Evolutionary conservation across 371 early-diverging fungal species (phyloP).

Genomic region (Lichtheimia hyalospora): DNA sequence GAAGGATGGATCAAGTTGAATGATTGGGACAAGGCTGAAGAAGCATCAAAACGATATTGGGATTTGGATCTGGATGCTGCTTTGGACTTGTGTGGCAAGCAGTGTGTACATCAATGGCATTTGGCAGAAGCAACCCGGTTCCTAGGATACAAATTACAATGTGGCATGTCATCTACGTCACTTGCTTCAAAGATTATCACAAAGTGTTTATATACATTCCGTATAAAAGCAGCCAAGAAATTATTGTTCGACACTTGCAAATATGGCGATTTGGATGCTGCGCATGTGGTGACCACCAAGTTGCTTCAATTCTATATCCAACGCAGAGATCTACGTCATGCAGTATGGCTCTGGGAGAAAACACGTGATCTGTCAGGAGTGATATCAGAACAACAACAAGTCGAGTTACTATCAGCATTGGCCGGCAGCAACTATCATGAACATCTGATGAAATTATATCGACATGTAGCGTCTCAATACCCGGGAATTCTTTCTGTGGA

Average conservation of each 20-base stretch:
- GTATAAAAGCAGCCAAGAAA: not conserved
- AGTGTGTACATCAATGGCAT: slow-evolving; percentile 16
- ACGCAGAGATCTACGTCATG: slow-evolving; percentile 16
- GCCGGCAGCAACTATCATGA: slow-evolving; percentile 21
- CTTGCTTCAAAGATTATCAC: slow-evolving; percentile 16
- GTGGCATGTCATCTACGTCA: slow-evolving; percentile 13
- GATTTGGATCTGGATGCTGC: slow-evolving; percentile 7
- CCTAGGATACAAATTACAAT: slow-evolving; percentile 15
- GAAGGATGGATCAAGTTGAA: slow-evolving; percentile 13
- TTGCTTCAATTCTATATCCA: slow-evolving; percentile 23
- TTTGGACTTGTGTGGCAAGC: slow-evolving; percentile 19
- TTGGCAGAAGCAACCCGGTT: slow-evolving; percentile 22
- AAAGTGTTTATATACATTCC: slow-evolving; percentile 23
- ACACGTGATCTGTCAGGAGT: not conserved
- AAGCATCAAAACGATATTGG: slow-evolving; percentile 5
- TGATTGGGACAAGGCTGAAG: slow-evolving; percentile 15
- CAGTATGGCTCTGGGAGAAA: slow-evolving; percentile 23
- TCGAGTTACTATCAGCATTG: slow-evolving; percentile 2
- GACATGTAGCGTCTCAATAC: slow-evolving; percentile 24
- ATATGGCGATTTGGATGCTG: slow-evolving; percentile 16
- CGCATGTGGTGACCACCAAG: slow-evolving; percentile 7
- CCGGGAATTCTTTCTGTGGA: slow-evolving; percentile 16
- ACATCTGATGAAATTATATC: slow-evolving; percentile 28
- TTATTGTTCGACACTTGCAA: slow-evolving; percentile 17
- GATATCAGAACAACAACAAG: not conserved